Base-by-base conservation (phyloP, 2,329 filamentous ascomycete species). In the Penicillium sp. region DNA sequence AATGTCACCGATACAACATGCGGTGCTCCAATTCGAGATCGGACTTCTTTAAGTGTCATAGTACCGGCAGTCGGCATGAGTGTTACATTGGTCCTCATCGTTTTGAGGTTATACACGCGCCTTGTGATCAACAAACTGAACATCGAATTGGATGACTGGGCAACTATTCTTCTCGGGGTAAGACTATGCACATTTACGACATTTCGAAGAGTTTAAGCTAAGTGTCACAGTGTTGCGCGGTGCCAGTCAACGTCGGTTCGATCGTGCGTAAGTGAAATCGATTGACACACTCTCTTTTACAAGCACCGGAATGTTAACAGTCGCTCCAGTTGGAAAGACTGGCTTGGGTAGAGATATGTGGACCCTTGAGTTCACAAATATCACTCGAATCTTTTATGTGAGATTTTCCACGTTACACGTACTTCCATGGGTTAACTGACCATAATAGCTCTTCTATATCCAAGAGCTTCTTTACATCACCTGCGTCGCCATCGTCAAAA, bases 391-490 rank as follows among this genome's bases (percentile, higher is more conserved):
- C 2, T 46, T 54, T 33, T 50, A 54, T 44, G 53, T 54, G 50
- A 3, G 45, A 35, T 19, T 23, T 3, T 13, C 8, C 23, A 26
- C 10, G 21, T 9, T 3, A 14, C 29, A 42, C 27, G 2, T 10
- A 42, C 4, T 10, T 16, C 16, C 39, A 31, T 26, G 11, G 11
- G 6, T 23, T 25, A 31, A 48, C 23, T 23, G 1, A 39, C 25
- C n/a, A 14, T 27, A 23, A 46, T 19, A 55, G 53, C 29, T 51
- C 21, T 55, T 55, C 31, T 55, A 55, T 19, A 55, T 55, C 11
- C 53, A 55, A 47, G 53, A 55, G 23, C 26, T 55, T n/a, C 47
- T 55, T 33, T 55, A 55, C 25, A 35, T 50, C 42, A 51, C 48
- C n/a, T 55, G 53, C 47, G 26, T 55, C 42, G 14, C 47, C 14